Conservation (phyloP, 768 basidiomycete genomes). For the Astraeus odoratus region DNA sequence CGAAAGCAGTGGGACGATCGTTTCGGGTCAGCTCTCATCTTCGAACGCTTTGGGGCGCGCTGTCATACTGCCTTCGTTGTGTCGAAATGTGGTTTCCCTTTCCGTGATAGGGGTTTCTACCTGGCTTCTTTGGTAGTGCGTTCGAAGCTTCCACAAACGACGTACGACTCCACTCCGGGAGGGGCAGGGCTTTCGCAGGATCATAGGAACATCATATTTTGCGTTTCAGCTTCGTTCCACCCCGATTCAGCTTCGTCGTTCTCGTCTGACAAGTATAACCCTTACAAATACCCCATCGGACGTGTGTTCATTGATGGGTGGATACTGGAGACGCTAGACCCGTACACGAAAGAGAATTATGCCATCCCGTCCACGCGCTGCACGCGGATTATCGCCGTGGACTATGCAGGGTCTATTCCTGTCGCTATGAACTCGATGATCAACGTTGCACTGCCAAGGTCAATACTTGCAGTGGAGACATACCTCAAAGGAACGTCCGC, state of each 20-base stretch:
- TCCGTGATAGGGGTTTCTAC: constrained; percentile 84
- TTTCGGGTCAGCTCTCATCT: constrained; percentile 57
- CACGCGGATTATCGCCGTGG: constrained; percentile 76
- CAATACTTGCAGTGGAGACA: constrained; percentile 67
- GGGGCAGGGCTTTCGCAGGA: constrained; percentile 31
- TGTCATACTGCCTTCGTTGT: constrained; percentile 66
- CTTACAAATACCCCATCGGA: constrained; percentile 66
- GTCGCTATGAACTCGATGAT: constrained; percentile 80
- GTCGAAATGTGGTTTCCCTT: constrained; percentile 79
- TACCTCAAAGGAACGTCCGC: constrained; percentile 62
- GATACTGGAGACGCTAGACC: constrained; percentile 94
- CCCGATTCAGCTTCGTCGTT: constrained; percentile 55
- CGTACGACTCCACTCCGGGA: constrained; percentile 38
- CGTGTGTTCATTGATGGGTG: constrained; percentile 87
- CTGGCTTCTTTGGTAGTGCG: constrained; percentile 73
- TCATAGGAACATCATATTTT: constrained; percentile 64
- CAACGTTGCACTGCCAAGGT: constrained; percentile 68
- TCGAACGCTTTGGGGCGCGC: constrained; percentile 76
- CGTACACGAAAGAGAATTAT: constrained; percentile 90
- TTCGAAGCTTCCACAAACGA: constrained; percentile 30
- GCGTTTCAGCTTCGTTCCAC: constrained; percentile 77
- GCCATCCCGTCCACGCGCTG: constrained; percentile 90
- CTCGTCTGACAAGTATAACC: constrained; percentile 65
- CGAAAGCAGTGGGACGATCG: constrained; percentile 84
- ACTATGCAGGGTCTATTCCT: constrained; percentile 82